Evolutionary conservation across 495 filamentous ascomycete genomes (phyloP).

Genomic region (Xylaria cubensis): DNA sequence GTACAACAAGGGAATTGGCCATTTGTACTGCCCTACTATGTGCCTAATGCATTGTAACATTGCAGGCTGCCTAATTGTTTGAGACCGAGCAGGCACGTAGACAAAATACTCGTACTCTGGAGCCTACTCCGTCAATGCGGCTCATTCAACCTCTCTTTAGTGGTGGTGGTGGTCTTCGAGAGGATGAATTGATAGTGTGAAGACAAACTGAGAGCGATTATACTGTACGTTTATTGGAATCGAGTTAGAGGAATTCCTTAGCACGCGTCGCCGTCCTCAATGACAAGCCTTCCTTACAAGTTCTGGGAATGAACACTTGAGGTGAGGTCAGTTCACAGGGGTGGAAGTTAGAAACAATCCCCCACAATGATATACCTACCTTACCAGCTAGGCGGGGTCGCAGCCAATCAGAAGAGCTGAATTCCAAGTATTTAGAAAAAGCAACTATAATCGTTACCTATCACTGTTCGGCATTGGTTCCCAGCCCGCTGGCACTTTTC

Average conservation of each 20-base stretch:
- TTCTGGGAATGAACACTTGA: not conserved
- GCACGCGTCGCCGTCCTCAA: not conserved
- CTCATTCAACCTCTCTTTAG: constrained; percentile 8
- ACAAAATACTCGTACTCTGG: not conserved
- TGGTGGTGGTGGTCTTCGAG: no score
- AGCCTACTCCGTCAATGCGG: not conserved
- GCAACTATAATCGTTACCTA: not conserved
- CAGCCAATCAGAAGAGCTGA: constrained; percentile 14
- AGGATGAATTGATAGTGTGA: not conserved
- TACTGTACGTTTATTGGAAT: not conserved
- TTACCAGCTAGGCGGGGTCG: constrained; percentile 1
- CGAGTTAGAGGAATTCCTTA: not conserved
- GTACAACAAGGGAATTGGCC: not conserved
- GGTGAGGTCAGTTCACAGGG: no score
- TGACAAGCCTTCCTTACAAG: not conserved
- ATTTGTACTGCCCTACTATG: not conserved
- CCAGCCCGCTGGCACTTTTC: not conserved
- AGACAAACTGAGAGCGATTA: not conserved
- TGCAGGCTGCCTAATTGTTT: not conserved
- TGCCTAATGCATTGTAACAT: not conserved
- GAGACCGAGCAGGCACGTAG: not conserved
- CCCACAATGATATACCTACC: not conserved
- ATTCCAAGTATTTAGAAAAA: constrained; percentile 11
- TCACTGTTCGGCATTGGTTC: not conserved
- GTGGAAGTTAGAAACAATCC: not conserved